Conservation (phyloP, 306 rosid genomes). For the Prunus kanzakura region DNA sequence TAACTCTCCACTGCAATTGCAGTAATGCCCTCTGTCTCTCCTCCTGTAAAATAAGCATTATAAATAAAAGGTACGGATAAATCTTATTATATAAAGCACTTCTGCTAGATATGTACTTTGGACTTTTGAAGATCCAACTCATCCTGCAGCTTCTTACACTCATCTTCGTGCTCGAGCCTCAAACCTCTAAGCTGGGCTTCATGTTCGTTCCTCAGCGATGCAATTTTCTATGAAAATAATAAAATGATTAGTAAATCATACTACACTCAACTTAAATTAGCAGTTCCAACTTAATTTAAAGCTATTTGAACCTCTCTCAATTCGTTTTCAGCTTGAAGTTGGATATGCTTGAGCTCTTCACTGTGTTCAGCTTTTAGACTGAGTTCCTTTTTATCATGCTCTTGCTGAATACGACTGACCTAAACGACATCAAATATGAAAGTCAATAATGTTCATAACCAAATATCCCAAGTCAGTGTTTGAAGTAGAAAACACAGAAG, state of each 20-base stretch:
- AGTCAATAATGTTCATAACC: constrained; percentile 16
- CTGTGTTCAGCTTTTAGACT: constrained; percentile 50
- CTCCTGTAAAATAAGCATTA: constrained; percentile 53
- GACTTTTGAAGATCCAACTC: constrained; percentile 88
- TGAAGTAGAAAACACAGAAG: constrained; percentile 3
- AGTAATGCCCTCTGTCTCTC: constrained; percentile 89
- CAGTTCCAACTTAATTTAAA: constrained; percentile 3
- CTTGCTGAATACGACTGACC: constrained; percentile 67
- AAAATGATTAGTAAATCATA: constrained; percentile 14
- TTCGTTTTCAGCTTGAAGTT: constrained; percentile 69
- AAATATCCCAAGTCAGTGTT: not conserved
- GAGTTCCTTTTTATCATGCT: constrained; percentile 54
- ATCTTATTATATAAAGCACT: constrained; percentile 11
- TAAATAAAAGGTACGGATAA: constrained; percentile 7
- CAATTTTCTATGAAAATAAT: constrained; percentile 50
- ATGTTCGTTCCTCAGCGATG: constrained; percentile 63
- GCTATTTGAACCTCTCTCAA: constrained; percentile 61
- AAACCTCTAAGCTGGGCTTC: constrained; percentile 73
- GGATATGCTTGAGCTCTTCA: constrained; percentile 57
- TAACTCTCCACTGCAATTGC: constrained; percentile 97
- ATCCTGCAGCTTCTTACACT: constrained; percentile 74
- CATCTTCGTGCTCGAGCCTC: constrained; percentile 80
- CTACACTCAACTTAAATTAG: not conserved
- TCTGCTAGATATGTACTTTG: constrained; percentile 51
- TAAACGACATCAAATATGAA: constrained; percentile 34